Percentiles rank a stretch among this genome's conserved stretches.
Evolutionary conservation across 2,329 filamentous ascomycete species (phyloP).

Genomic region (Colletotrichum magnum): DNA sequence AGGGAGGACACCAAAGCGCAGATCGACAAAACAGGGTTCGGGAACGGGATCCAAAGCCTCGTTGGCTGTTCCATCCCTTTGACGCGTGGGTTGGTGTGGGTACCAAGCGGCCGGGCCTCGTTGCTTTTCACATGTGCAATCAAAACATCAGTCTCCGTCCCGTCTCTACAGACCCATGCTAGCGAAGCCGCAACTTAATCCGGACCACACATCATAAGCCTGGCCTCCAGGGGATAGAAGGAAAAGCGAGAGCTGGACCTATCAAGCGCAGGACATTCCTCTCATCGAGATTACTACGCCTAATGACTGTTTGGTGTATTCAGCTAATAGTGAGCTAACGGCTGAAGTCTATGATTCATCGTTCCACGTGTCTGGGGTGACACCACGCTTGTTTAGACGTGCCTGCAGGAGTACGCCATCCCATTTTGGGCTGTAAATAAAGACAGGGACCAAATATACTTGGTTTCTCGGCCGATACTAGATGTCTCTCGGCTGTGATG

Average conservation of each 20-base stretch:
- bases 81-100: background rate
- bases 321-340: background rate
- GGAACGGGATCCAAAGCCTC: slow-evolving; percentile 3
- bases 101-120: background rate
- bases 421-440: background rate
- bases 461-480: slow-evolving; percentile 27
- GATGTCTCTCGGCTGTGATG: background rate
- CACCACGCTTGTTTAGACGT: slow-evolving; percentile 5
- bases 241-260: background rate
- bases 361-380: slow-evolving; percentile 10
- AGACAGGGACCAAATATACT: background rate
- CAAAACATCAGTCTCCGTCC: background rate
- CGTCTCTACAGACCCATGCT: background rate
- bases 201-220: background rate
- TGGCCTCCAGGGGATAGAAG: rapidly evolving
- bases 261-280: background rate
- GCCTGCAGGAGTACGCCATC: background rate
- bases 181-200: slow-evolving; percentile 1
- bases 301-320: background rate
- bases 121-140: background rate
- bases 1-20: background rate
- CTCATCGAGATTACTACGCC: background rate
- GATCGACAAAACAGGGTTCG: slow-evolving; percentile 30
- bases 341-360: slow-evolving; percentile 34
- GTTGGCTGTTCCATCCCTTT: slow-evolving; percentile 23